phyloP scores from a whole-genome alignment of 495 filamentous ascomycete species.

The Cudoniella acicularis region DNA sequence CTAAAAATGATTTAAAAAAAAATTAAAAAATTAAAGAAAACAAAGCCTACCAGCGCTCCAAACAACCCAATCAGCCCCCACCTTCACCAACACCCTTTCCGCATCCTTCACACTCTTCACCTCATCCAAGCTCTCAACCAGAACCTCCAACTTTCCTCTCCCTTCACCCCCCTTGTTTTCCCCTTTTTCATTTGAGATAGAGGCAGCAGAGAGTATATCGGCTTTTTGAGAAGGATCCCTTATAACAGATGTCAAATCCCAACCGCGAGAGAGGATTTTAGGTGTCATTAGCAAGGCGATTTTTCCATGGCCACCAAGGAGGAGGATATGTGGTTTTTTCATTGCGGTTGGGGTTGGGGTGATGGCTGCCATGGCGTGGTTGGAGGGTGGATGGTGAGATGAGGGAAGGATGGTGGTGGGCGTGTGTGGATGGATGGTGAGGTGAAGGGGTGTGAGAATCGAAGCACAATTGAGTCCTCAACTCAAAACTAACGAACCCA shows the following conservation, averaged over 20 bases:
- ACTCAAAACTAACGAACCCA: no score
- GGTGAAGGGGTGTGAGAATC: no score
- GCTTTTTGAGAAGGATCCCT: slow-evolving; percentile 62
- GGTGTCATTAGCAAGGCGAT: slow-evolving; percentile 74
- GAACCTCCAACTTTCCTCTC: slow-evolving; percentile 40
- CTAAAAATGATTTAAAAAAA: not conserved
- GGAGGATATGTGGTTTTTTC: slow-evolving; percentile 11
- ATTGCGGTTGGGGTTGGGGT: not conserved
- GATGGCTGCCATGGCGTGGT: not conserved
- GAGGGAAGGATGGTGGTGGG: no score
- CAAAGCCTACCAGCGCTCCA: slow-evolving; percentile 65
- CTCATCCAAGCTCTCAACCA: slow-evolving; percentile 68
- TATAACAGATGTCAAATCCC: slow-evolving; percentile 75
- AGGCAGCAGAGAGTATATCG: slow-evolving; percentile 58
- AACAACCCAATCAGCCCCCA: slow-evolving; percentile 66
- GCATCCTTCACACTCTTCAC: slow-evolving; percentile 61
- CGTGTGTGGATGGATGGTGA: not conserved
- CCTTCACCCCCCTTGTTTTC: slow-evolving; percentile 48
- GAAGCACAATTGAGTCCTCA: no score
- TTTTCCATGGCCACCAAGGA: slow-evolving; percentile 82
- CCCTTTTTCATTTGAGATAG: no score
- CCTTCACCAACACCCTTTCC: slow-evolving; percentile 53
- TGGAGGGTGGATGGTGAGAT: not conserved
- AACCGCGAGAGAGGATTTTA: slow-evolving; percentile 65
- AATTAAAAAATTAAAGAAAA: not conserved